Base-by-base conservation (phyloP, 2,329 filamentous ascomycete species). In the Curvularia spicifera region DNA sequence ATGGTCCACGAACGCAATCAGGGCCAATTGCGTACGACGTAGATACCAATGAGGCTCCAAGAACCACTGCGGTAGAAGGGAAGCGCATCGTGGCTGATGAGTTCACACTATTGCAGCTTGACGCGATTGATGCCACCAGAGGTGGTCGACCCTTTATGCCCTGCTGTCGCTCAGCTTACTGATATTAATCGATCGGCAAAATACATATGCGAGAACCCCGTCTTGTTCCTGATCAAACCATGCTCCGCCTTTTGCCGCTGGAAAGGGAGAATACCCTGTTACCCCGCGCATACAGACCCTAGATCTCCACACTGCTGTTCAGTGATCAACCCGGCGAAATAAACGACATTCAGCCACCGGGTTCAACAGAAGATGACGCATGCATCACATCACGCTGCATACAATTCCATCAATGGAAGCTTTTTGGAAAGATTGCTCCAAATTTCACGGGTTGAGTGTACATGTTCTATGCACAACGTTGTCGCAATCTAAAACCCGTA, bases 1-100 rank as follows among this genome's bases (percentile, higher is more conserved):
- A 67, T 0, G 83, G 83, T 0, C 82, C 82, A 71, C 78, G 79
- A 9, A 65, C 61, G 64, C 83, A 85, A 60, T 84, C 81, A 2
- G 83, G 83, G 58, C 62, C 62, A n/a, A 65, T 60, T 3, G 62
- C 54, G 4, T 57, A 35, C n/a, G 56, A 35, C 9, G 26, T 53
- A 1, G 57, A 44, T 2, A 50, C 20, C 8, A 61, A 33, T 1
- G 56, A 26, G 26, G 46, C 56, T 44, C 56, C 56, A 40, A 61
- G 28, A 13, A 56, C 39, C 2, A 56, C 3, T 5, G 52, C 42
- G 22, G 37, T 24, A n/a, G 55, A 51, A 20, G 54, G 24, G 15
- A 26, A 47, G 45, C 37, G 52, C 56, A 61, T 56, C 44, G 22
- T 56, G 45, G 4, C 24, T 37, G 28, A 18, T 5, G 31, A 37